phyloP scores from a whole-genome alignment of 148 eudicot genomes.

The Camellia lanceoleosa region DNA sequence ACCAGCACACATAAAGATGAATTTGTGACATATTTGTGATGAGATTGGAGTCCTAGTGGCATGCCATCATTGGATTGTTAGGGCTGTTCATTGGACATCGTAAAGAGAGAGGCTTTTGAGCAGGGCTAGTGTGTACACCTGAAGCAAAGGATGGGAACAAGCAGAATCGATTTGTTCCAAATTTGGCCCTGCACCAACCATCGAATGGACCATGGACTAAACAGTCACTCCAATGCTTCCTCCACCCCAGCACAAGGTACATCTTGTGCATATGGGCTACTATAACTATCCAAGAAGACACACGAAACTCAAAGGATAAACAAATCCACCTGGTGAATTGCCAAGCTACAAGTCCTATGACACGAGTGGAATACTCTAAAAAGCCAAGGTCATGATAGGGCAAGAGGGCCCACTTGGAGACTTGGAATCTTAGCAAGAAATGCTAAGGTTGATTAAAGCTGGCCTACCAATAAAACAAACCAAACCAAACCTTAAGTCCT shows the following conservation, averaged over 20 bases:
- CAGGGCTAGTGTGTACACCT: too few species aligned
- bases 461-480: neutral
- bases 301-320: neutral
- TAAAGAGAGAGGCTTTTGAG: too few species aligned
- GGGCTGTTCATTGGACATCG: too few species aligned
- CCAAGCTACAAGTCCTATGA: neutral
- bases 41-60: neutral
- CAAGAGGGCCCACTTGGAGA: neutral
- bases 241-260: too few species aligned
- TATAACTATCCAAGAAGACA: too few species aligned
- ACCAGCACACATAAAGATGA: neutral
- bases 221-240: too few species aligned
- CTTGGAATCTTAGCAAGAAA: neutral
- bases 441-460: neutral
- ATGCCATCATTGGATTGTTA: neutral
- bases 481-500: too few species aligned
- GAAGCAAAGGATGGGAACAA: too few species aligned
- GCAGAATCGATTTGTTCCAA: too few species aligned
- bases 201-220: too few species aligned
- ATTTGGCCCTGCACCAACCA: too few species aligned
- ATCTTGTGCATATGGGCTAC: too few species aligned
- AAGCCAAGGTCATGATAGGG: neutral
- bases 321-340: neutral
- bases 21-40: neutral
- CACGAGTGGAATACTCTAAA: neutral